Evolutionary conservation across 2,329 filamentous ascomycete species (phyloP).

Genomic region (Aspergillus sp.): DNA sequence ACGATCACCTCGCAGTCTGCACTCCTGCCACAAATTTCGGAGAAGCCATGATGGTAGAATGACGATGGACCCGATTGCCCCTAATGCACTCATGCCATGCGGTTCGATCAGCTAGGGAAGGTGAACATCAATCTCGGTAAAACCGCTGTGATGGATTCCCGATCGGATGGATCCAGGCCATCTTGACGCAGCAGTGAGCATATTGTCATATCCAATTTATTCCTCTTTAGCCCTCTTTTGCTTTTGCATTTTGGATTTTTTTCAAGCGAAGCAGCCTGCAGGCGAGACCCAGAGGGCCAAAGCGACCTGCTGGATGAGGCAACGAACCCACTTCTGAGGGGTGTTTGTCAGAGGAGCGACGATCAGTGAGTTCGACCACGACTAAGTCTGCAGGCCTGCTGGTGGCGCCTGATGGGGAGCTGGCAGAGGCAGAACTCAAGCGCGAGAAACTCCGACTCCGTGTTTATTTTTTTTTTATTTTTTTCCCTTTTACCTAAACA

Average conservation of each 20-base stretch:
- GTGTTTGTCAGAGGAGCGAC: not conserved
- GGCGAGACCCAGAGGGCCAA: not conserved
- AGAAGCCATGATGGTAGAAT: not conserved
- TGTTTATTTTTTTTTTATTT: conserved; percentile 1
- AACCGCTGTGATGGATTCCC: not conserved
- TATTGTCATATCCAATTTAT: not conserved
- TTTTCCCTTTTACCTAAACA: not conserved
- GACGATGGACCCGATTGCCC: not conserved
- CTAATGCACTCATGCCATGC: not conserved
- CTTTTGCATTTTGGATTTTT: not conserved
- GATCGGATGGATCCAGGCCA: not conserved
- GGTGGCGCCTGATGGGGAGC: not conserved
- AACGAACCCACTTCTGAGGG: not conserved
- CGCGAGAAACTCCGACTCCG: conserved; percentile 2
- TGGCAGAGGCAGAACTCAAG: not conserved
- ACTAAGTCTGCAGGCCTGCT: not conserved
- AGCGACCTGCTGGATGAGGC: not conserved
- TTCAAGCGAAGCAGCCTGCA: not conserved
- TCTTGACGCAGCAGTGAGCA: not conserved
- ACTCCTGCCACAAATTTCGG: not conserved
- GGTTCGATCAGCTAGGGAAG: not conserved
- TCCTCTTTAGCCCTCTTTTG: not conserved
- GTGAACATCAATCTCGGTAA: not conserved
- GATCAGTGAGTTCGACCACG: not conserved
- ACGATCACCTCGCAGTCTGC: not conserved